Evolutionary conservation across 2,329 filamentous ascomycete species (phyloP).

Genomic region (Purpureocillium lavendulum): DNA sequence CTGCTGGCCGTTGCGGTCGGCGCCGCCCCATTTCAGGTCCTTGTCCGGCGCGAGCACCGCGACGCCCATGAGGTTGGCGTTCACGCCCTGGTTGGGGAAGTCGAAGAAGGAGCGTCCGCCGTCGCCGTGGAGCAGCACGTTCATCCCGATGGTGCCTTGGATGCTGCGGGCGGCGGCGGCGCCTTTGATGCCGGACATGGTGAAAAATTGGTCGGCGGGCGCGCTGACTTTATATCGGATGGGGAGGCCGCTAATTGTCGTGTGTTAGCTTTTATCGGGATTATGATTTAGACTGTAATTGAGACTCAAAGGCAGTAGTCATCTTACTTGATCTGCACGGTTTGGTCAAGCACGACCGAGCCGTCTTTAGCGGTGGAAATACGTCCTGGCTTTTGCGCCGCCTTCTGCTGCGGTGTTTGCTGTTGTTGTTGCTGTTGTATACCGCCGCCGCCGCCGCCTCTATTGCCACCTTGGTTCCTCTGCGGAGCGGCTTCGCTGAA

Average conservation of each 20-base stretch:
- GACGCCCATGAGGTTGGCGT: conserved; percentile 41
- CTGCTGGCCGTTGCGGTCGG: conserved; percentile 32
- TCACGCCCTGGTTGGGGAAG: conserved; percentile 46
- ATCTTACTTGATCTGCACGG: conserved; percentile 42
- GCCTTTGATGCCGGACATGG: conserved; percentile 39
- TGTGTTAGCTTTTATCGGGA: not conserved
- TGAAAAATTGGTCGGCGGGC: conserved; percentile 44
- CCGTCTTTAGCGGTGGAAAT: conserved; percentile 41
- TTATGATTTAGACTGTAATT: too few species aligned
- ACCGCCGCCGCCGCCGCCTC: not conserved
- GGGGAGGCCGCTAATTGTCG: conserved; percentile 32
- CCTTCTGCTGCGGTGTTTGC: conserved; percentile 19
- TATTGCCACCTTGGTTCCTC: not conserved
- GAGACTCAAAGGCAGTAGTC: not conserved
- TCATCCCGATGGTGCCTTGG: conserved; percentile 36
- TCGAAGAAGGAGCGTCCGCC: conserved; percentile 51
- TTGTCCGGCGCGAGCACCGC: conserved; percentile 44
- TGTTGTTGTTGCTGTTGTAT: not conserved
- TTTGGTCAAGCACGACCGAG: conserved; percentile 46
- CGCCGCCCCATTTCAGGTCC: conserved; percentile 51
- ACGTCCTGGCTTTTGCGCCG: conserved; percentile 19
- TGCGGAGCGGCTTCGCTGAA: not conserved
- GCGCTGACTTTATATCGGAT: conserved; percentile 49
- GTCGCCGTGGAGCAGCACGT: conserved; percentile 52
- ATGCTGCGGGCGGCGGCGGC: conserved; percentile 20